Evolutionary conservation across 208 protist species (phyloP).

Genomic region (Blastocrithidia nonstop): DNA sequence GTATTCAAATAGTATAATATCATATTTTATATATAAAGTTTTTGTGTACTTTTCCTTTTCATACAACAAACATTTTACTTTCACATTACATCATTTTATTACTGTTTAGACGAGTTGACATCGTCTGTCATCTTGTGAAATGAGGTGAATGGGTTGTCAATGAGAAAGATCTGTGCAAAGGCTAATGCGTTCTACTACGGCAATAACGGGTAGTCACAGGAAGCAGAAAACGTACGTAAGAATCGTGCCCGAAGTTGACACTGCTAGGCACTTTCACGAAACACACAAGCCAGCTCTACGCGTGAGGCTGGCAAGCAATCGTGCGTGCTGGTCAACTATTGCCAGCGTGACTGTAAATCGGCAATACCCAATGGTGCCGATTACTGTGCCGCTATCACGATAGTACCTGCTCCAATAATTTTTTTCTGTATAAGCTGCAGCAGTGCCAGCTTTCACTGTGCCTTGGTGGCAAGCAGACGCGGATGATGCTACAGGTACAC

Average conservation of each 20-base stretch:
- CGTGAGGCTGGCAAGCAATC: slow-evolving; percentile 1
- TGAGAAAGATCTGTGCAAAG: slow-evolving; percentile 45
- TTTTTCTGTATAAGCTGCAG: slow-evolving; percentile 14
- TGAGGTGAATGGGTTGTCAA: slow-evolving; percentile 18
- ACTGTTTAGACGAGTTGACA: background rate
- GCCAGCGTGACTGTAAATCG: slow-evolving; percentile 19
- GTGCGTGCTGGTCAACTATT: background rate
- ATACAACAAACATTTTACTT: too few species aligned
- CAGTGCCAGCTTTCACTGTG: slow-evolving; percentile 43
- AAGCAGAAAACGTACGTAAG: slow-evolving; percentile 45
- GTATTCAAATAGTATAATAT: too few species aligned
- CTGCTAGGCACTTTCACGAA: slow-evolving; percentile 25
- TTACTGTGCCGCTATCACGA: slow-evolving; percentile 57
- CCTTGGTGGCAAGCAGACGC: slow-evolving; percentile 15
- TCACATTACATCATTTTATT: background rate
- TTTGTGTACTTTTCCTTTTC: too few species aligned
- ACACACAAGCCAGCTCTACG: slow-evolving; percentile 11
- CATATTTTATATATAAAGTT: too few species aligned
- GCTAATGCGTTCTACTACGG: slow-evolving; percentile 25
- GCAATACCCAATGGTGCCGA: slow-evolving; percentile 37
- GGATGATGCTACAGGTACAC: slow-evolving; percentile 60
- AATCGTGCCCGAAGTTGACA: slow-evolving; percentile 30
- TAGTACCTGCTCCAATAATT: slow-evolving; percentile 38
- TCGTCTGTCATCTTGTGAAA: too few species aligned
- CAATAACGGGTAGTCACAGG: slow-evolving; percentile 46